Evolutionary conservation across 2,329 filamentous ascomycete genomes (phyloP), one percentile per base, ranked within the genome.

Genomic region (Kalaharituber pfeilii): DNA sequence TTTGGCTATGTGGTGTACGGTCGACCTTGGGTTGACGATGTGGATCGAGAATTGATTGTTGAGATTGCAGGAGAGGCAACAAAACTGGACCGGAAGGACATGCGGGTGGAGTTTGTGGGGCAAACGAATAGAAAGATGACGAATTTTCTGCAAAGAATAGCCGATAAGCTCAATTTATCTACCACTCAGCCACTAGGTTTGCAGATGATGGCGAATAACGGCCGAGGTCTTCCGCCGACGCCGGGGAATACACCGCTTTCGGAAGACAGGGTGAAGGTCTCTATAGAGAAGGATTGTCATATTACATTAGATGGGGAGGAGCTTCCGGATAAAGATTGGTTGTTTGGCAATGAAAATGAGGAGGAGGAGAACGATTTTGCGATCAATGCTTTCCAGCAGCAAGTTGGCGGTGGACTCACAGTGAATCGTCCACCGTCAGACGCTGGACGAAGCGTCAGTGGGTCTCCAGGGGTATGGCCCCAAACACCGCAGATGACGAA

Each of bases 21-120:
- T 13, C 79, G 89, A 5, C 89, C 89, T 0, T 93, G 82, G 63
- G 80, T 86, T n/a, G 87, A 95, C 66, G 79, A 85, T 52, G 73
- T 73, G 22, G 69, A 82, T 0, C 74, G 78, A 56, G 84, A 88
- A 65, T 74, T 95, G 22, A 74, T 96, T 25, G 70, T 95, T 1
- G 86, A 96, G 66, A 82, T 93, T 50, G 79, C 81, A 18, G 75
- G 74, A 45, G 82, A 86, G 62, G 73, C 73, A 52, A 83, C 79
- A 2, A 47, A 25, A 22, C 25, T 47, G 18, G 24, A 47, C 25
- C 15, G 18, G 42, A 20, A 24, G 22, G 24, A 20, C 22, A 20
- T 47, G 18, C 15, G 42, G 5, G 42, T 47, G 18, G 42, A 47
- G 42, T 47, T 47, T 13, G 24, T 22, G 22, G 42, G 42, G 18